Evolutionary conservation across 1,139 yeast species (phyloP).

Genomic region (Pichia sp.): DNA sequence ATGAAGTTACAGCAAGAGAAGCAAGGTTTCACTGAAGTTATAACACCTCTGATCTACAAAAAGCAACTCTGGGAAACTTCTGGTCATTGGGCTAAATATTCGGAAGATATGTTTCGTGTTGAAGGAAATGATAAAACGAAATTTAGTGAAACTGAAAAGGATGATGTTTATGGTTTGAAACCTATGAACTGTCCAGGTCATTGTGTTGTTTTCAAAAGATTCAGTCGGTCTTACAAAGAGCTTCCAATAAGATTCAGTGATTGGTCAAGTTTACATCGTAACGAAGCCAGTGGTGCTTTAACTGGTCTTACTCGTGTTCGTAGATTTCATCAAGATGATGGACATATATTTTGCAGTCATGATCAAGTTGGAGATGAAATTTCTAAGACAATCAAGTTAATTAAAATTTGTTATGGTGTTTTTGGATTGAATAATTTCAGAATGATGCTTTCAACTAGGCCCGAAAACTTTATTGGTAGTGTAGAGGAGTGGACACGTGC

Average conservation of each 20-base stretch:
- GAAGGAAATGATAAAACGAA: slow-evolving; percentile 37
- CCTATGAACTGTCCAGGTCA: slow-evolving; percentile 99
- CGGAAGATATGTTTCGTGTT: slow-evolving; percentile 90
- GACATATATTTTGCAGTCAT: slow-evolving; percentile 89
- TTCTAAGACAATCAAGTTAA: slow-evolving; percentile 68
- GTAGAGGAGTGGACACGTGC: slow-evolving; percentile 85
- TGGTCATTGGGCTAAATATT: slow-evolving; percentile 95
- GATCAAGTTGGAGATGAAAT: slow-evolving; percentile 86
- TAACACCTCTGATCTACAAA: slow-evolving; percentile 86
- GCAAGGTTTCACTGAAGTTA: slow-evolving; percentile 86
- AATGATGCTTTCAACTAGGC: slow-evolving; percentile 90
- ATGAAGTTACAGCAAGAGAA: slow-evolving; percentile 77
- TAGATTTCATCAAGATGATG: slow-evolving; percentile 98
- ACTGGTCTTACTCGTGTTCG: slow-evolving; percentile 92
- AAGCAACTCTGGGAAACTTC: slow-evolving; percentile 81
- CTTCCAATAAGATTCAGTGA: slow-evolving; percentile 96
- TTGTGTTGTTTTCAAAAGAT: slow-evolving; percentile 77
- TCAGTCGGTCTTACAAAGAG: slow-evolving; percentile 90
- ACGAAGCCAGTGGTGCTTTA: slow-evolving; percentile 88
- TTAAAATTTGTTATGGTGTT: slow-evolving; percentile 69
- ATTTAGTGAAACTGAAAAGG: slow-evolving; percentile 21
- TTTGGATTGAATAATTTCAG: slow-evolving; percentile 77
- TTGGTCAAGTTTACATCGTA: slow-evolving; percentile 91
- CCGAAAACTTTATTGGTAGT: slow-evolving; percentile 85
- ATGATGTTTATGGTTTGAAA: slow-evolving; percentile 61